Evolutionary conservation across 148 eudicot genomes (phyloP), one percentile per base, ranked within the genome.

Genomic region (Silene conica): DNA sequence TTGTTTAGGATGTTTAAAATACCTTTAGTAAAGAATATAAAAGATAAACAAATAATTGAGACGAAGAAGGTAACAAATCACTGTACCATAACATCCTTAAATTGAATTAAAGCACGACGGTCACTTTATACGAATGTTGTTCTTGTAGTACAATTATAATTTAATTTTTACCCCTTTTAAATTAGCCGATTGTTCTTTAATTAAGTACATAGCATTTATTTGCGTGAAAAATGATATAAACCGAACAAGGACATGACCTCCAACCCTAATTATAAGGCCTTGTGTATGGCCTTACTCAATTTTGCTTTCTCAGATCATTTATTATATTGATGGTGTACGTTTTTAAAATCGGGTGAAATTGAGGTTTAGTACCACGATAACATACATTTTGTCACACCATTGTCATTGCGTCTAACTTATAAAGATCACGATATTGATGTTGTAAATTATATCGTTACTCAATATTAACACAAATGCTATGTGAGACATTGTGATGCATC

Each of bases 211-310:
- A 21, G n/a, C 71, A 48, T 45, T 68, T 68, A 68, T 68, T 68
- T 68, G 34, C 23, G 52, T n/a, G n/a, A n/a, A 55, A 66, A 73
- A 63, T 69, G 75, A 68, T 13, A 38, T 64, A 50, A 67, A 77
- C 41, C 62, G 57, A 62, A 52, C 75, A 77, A 74, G 56, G 78
- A 81, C 83, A 86, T 65, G 56, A 67, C 84, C 65, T 76, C 70
- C 71, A 85, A 79, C 85, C 90, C 87, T 82, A 83, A 72, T 83
- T 83, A 80, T 73, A 70, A 70, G 67, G 71, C 72, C 70, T 86
- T 66, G 81, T 86, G 83, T 78, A 81, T 80, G 77, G n/a, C 68
- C 12, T 56, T 76, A 45, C 70, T 76, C 16, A 22, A 22, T 7
- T 7, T 38, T 38, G 43, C 43, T 38, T 38, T 9, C 43, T 38